Evolutionary conservation across 228 moss, liverwort and hornwort genomes (phyloP).

Genomic region (Sphagnum fallax): DNA sequence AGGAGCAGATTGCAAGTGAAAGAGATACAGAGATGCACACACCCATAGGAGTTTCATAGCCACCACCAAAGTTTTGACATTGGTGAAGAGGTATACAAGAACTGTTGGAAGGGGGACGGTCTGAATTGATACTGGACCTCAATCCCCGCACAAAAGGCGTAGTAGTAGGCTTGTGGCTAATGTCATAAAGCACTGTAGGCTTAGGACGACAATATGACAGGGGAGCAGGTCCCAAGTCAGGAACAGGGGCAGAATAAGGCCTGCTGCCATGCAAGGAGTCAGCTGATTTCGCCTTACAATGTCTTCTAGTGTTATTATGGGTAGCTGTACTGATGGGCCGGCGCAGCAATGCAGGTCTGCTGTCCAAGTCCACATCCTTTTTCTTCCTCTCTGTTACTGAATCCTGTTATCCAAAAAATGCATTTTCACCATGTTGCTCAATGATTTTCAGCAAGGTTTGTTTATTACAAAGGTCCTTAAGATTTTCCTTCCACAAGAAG

Average conservation of each 20-base stretch:
- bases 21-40: too few species aligned
- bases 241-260: constrained; percentile 39
- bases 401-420: constrained; percentile 9
- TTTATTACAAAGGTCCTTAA: too few species aligned
- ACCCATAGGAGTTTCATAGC: too few species aligned
- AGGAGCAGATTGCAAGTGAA: too few species aligned
- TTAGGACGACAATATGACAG: constrained; percentile 59
- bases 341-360: constrained; percentile 47
- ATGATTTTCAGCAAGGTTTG: too few species aligned
- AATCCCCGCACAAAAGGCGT: background rate
- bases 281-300: background rate
- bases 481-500: too few species aligned
- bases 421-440: too few species aligned
- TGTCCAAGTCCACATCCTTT: constrained; percentile 37
- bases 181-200: constrained; percentile 50
- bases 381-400: constrained; percentile 47
- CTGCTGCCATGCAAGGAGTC: constrained; percentile 13
- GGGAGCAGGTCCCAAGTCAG: constrained; percentile 15
- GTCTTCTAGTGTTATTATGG: constrained; percentile 3
- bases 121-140: too few species aligned
- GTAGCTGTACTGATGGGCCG: constrained; percentile 25
- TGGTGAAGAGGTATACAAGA: too few species aligned
- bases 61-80: too few species aligned
- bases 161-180: constrained; percentile 14
- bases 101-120: too few species aligned